Evolutionary conservation across 116 monocot genomes (phyloP).

Genomic region (Iris pallida): DNA sequence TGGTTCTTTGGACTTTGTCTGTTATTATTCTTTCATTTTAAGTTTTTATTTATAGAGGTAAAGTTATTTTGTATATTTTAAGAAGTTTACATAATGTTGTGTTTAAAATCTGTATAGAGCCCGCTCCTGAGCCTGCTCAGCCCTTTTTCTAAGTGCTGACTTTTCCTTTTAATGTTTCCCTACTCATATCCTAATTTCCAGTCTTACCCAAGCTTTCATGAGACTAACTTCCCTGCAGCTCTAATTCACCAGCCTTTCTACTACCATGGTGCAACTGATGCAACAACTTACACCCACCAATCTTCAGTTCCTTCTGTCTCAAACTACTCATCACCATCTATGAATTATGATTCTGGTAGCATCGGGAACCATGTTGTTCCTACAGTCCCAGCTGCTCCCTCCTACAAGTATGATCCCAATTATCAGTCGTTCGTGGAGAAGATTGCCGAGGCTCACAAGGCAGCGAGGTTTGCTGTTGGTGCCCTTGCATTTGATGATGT

Average conservation of each 20-base stretch:
- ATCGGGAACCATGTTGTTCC: slow-evolving; percentile 9
- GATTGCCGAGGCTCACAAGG: slow-evolving; percentile 92
- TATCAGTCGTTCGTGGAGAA: slow-evolving; percentile 89
- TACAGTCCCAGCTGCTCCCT: background rate
- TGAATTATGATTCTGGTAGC: slow-evolving; percentile 22
- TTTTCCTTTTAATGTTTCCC: background rate
- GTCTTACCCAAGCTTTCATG: slow-evolving; percentile 84
- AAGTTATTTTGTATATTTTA: too few relatives aligned
- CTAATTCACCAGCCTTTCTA: slow-evolving; percentile 68
- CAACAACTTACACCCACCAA: slow-evolving; percentile 18
- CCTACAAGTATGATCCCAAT: slow-evolving; percentile 64
- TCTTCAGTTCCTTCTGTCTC: slow-evolving; percentile 17
- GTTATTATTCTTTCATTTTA: too few relatives aligned
- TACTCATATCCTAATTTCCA: slow-evolving; percentile 82
- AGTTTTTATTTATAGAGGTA: too few relatives aligned
- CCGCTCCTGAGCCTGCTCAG: too few relatives aligned
- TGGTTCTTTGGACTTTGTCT: too few relatives aligned
- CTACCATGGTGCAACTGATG: slow-evolving; percentile 41
- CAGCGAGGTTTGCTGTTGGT: slow-evolving; percentile 92
- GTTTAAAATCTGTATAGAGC: too few relatives aligned
- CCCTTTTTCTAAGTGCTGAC: too few relatives aligned
- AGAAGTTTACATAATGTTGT: too few relatives aligned
- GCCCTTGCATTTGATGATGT: slow-evolving; percentile 98
- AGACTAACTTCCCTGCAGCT: slow-evolving; percentile 53
- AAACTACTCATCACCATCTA: slow-evolving; percentile 14